Evolutionary conservation across 208 protist species (phyloP).

Genomic region (Spongospora subterranea): DNA sequence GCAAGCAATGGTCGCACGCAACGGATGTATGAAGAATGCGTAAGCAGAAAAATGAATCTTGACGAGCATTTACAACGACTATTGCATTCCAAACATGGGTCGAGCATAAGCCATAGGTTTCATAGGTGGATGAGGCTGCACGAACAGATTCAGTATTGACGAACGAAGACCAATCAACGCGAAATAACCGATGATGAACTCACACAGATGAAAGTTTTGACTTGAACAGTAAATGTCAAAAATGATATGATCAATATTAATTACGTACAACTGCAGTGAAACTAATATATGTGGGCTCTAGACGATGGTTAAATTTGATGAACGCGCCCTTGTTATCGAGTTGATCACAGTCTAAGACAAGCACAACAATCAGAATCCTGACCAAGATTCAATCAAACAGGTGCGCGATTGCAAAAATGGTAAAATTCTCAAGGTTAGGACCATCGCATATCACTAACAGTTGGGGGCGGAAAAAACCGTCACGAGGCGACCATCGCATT

Average conservation of each 20-base stretch:
- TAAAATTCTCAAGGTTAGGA: background rate
- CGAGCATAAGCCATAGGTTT: constrained; percentile 55
- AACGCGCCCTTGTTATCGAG: constrained; percentile 82
- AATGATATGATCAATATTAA: background rate
- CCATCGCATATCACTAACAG: constrained; percentile 81
- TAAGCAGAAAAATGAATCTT: too few species aligned
- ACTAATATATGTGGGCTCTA: constrained; percentile 68
- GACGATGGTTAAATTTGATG: constrained; percentile 71
- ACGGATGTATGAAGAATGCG: too few species aligned
- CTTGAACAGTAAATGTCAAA: too few species aligned
- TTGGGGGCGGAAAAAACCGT: constrained; percentile 98
- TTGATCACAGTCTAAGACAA: constrained; percentile 54
- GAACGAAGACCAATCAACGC: background rate
- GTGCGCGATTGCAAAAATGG: background rate
- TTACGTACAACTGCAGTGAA: constrained; percentile 69
- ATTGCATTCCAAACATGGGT: background rate
- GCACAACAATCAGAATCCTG: background rate
- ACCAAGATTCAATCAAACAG: background rate
- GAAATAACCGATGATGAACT: too few species aligned
- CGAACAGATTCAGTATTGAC: background rate
- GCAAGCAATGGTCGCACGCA: too few species aligned
- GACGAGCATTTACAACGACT: too few species aligned
- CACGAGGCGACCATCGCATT: constrained; percentile 87
- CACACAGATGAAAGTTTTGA: too few species aligned
- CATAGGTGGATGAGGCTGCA: constrained; percentile 48